Evolutionary conservation across 225 moss, liverwort and hornwort species (phyloP), one percentile per base, ranked within the genome.

Genomic region (Physcomitrium patens): DNA sequence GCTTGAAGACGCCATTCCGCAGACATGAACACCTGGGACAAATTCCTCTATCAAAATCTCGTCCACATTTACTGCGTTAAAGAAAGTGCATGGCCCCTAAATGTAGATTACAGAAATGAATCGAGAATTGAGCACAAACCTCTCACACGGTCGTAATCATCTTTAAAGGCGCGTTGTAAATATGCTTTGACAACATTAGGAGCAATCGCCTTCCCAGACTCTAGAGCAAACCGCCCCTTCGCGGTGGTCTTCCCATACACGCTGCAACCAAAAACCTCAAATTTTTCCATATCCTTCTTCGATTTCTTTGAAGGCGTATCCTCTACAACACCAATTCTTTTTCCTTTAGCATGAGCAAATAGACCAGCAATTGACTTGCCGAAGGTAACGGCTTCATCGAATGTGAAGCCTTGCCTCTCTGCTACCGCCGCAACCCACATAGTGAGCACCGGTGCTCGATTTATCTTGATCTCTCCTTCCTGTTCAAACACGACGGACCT

Each of bases 351-450:
- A 11, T 86, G 86, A 11, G 89, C 83, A 66, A 83, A 89, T 12
- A 89, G 81, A 6, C 83, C 58, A 27, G 89, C 70, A 20, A 89
- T 86, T 12, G 83, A 83, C 71, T 81, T 89, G 57, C 89, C 89
- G 2, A 84, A 89, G 4, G 83, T 86, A n/a, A 89, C 80, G 8
- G 86, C 89, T 67, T 89, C 86, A 24, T 89, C 86, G 27, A 89
- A 89, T 9, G 78, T 89, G 22, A 83, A 89, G 7, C 89, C 89
- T 68, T 89, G 81, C 2, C 84, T 74, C 84, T 89, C 86, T 19
- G 81, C 89, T 67, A 86, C 89, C 4, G 86, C 89, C 14, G 86
- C 83, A 7, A 89, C 89, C 89, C 89, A 89, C 86, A 89, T 50
- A 27, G 86, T 89, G 9, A 89, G 83, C 45, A 89, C 89, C 10